phyloP scores from a whole-genome alignment of 2,329 filamentous ascomycete species.

The Fusarium hostae region DNA sequence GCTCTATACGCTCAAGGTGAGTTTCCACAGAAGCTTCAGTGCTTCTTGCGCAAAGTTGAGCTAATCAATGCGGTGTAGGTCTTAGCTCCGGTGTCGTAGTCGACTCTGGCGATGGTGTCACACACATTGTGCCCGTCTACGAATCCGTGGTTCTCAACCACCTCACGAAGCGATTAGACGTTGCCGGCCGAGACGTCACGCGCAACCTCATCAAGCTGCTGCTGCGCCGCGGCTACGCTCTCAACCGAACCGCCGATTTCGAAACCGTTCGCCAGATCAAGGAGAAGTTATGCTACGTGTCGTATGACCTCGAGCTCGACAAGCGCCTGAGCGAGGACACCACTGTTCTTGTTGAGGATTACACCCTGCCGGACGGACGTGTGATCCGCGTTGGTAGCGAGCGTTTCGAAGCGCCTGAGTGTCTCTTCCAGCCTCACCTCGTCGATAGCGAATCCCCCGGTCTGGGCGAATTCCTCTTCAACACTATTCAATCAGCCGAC shows the following conservation, averaged over 20 bases:
- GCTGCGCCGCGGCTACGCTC: slow-evolving; percentile 90
- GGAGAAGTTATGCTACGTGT: slow-evolving; percentile 99
- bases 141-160: slow-evolving; percentile 98
- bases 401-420: slow-evolving; percentile 97
- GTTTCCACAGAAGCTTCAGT: slow-evolving; percentile 21
- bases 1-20: slow-evolving; percentile 95
- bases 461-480: slow-evolving; percentile 97
- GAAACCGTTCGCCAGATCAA: slow-evolving; percentile 99
- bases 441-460: slow-evolving; percentile 98
- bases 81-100: slow-evolving; percentile 96
- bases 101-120: slow-evolving; percentile 97
- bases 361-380: slow-evolving; percentile 94
- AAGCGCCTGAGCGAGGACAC: slow-evolving; percentile 97
- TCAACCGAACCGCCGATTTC: slow-evolving; percentile 98
- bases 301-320: slow-evolving; percentile 96
- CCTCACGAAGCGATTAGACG: slow-evolving; percentile 91
- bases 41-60: not conserved
- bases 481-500: slow-evolving; percentile 96
- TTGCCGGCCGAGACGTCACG: slow-evolving; percentile 97
- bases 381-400: slow-evolving; percentile 97
- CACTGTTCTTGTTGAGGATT: slow-evolving; percentile 95
- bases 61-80: slow-evolving; percentile 59
- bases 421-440: slow-evolving; percentile 96
- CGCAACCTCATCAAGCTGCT: slow-evolving; percentile 96
- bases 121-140: slow-evolving; percentile 98